Percentiles rank a stretch among this genome's conserved stretches.
Evolutionary conservation across 2,329 filamentous ascomycete species (phyloP).

Genomic region (Magnaporthales sp.): DNA sequence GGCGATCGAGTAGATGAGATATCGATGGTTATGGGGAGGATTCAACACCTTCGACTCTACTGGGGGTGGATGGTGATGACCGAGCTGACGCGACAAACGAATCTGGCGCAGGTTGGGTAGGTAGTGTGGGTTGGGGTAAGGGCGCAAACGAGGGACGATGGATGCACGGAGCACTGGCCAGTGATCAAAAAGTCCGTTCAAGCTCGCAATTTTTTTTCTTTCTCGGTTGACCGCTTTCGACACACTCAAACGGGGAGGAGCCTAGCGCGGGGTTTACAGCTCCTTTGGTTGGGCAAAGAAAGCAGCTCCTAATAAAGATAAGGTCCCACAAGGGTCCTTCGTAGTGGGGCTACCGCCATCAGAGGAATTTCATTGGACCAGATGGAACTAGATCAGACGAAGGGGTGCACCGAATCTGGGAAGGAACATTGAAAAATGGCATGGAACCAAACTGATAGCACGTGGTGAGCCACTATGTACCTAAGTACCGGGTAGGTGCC

Average conservation of each 20-base stretch:
- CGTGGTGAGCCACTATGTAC: background rate
- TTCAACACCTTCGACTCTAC: background rate
- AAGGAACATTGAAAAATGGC: background rate
- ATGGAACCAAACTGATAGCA: background rate
- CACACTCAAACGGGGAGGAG: background rate
- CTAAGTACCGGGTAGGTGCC: background rate
- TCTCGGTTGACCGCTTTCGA: background rate
- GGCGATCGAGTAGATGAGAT: background rate
- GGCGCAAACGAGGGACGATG: background rate
- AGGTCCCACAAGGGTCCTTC: background rate
- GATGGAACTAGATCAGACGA: background rate
- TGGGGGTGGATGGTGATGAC: background rate
- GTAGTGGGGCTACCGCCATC: background rate
- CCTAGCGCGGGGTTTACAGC: background rate
- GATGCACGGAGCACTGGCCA: background rate
- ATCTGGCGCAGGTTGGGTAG: background rate
- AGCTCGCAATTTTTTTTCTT: constrained; percentile 1
- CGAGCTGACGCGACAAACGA: background rate
- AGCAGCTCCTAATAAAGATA: background rate
- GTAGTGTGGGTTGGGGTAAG: background rate
- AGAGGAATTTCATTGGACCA: background rate
- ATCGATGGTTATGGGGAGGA: background rate
- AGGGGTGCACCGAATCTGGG: background rate
- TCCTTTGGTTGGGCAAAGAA: background rate
- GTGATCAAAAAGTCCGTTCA: background rate